A percentile compares a stretch with the other conserved stretches of the same genome.
Evolutionary conservation across 192 early-diverging fungal species (phyloP).

Genomic region (Coemansia sp.): DNA sequence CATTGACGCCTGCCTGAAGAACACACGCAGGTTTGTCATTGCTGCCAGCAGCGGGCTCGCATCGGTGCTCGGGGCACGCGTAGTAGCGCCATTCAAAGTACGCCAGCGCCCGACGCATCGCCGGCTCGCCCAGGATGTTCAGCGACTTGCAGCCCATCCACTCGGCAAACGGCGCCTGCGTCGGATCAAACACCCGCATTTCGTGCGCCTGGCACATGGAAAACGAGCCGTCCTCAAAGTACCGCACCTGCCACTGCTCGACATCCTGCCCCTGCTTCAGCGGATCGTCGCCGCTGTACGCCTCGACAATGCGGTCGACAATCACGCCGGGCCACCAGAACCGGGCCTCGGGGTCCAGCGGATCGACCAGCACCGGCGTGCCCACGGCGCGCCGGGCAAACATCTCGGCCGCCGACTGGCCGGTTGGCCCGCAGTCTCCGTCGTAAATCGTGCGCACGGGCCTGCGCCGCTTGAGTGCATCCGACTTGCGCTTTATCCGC

Average conservation of each 20-base stretch:
- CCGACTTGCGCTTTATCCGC: background rate
- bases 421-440: constrained; percentile 22
- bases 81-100: constrained; percentile 45
- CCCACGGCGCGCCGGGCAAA: constrained; percentile 22
- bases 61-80: background rate
- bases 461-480: background rate
- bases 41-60: background rate
- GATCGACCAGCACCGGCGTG: constrained; percentile 45
- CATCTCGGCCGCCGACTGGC: constrained; percentile 12
- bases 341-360: constrained; percentile 12
- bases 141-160: constrained; percentile 4
- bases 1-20: constrained; percentile 19
- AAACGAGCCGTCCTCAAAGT: constrained; percentile 45
- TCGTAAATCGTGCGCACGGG: constrained; percentile 28
- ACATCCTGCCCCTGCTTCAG: background rate
- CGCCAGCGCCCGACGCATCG: constrained; percentile 40
- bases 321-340: constrained; percentile 48
- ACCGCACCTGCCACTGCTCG: constrained; percentile 26
- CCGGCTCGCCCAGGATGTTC: constrained; percentile 8
- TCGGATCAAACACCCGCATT: constrained; percentile 25
- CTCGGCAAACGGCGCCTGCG: background rate
- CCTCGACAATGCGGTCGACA: constrained; percentile 7
- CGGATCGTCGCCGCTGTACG: background rate
- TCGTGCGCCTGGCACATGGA: constrained; percentile 30
- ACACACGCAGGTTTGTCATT: too few relatives aligned